Base-by-base conservation (phyloP, 2,329 filamentous ascomycete genomes). In the Fusarium sp. region DNA sequence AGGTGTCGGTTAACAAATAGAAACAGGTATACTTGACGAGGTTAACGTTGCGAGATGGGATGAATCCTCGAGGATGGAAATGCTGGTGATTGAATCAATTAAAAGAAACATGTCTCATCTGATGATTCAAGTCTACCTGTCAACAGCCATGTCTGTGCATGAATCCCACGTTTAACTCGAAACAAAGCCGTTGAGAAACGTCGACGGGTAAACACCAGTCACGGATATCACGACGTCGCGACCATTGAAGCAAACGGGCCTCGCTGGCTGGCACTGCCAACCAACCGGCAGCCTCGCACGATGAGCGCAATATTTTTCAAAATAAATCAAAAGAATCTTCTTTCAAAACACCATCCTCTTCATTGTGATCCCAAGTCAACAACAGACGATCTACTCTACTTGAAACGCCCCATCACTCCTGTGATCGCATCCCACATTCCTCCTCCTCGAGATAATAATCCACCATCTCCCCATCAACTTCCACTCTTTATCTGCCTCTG, bases 391-490 rank as follows among this genome's bases (percentile, higher is more conserved):
- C 36, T 56, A 73, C 66, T 78, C 68, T 63, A 78, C 70, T 67
- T 78, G 76, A 78, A 78, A 78, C 76, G 9, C 62, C 68, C 62
- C 66, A 56, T 69, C 71, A 65, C 70, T 65, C 56, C 56, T 61
- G 35, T 73, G 71, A 74, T 73, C 62, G 60, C 38, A 65, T 72
- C 47, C 40, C n/a, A 54, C 42, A 35, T 50, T 36, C 58, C 61
- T 58, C 65, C 47, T 38, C 58, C 27, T 50, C 61, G 35, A 20
- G 27, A 42, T 58, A 59, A 29, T 54, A 68, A 56, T 18, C 61
- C 35, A 50, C 22, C 27, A 38, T 38, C 52, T 13, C n/a, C 31
- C 31, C 38, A 45, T 47, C 33, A 16, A 20, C 47, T 33, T 65
- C 45, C 13, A 22, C 31, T 52, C 27, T 47, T 29, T 6, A 42